phyloP scores from a whole-genome alignment of 352 stramenopile species.

The Globisporangium alternatum region DNA sequence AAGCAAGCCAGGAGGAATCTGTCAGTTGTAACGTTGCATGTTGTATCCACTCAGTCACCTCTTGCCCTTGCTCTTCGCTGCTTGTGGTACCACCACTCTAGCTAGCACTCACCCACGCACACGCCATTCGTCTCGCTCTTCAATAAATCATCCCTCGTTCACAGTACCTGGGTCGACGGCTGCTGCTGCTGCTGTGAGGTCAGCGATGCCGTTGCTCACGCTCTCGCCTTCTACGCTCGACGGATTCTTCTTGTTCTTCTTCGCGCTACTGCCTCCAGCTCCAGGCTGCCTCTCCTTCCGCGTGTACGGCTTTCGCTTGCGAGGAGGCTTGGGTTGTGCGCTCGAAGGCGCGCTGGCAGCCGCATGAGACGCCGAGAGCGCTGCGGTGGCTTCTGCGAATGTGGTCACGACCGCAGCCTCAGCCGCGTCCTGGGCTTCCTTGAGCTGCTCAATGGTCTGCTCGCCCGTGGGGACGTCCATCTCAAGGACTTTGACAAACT shows the following conservation, averaged over 20 bases:
- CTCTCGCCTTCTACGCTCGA: slow-evolving; percentile 10
- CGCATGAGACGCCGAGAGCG: slow-evolving; percentile 6
- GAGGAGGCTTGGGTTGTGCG: slow-evolving; percentile 30
- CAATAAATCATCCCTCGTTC: slow-evolving; percentile 12
- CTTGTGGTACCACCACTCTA: not conserved
- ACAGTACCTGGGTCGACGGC: not conserved
- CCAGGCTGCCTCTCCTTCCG: slow-evolving; percentile 53
- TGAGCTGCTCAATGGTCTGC: slow-evolving; percentile 23
- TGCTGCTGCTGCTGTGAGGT: not conserved
- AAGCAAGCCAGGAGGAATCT: not conserved
- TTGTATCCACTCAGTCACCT: slow-evolving; percentile 2
- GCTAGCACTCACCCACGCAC: not conserved
- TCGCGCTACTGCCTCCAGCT: slow-evolving; percentile 23
- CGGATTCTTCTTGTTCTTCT: slow-evolving; percentile 46
- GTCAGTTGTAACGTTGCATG: not conserved
- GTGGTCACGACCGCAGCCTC: slow-evolving; percentile 26
- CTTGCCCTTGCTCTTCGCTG: not conserved
- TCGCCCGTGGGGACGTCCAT: slow-evolving; percentile 13
- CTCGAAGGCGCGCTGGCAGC: not conserved
- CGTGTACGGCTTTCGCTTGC: slow-evolving; percentile 68
- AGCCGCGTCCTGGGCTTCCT: slow-evolving; percentile 26
- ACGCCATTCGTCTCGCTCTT: not conserved
- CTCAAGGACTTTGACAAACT: slow-evolving; percentile 30
- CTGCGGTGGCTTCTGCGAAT: slow-evolving; percentile 34
- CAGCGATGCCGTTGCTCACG: slow-evolving; percentile 5